Percentiles rank a stretch among this genome's conserved stretches.
These are phyloP conservation scores for Leptomonas pyrrhocoris DNA, from an alignment of 208 protist species.

Conservation along the genomic window DNA sequence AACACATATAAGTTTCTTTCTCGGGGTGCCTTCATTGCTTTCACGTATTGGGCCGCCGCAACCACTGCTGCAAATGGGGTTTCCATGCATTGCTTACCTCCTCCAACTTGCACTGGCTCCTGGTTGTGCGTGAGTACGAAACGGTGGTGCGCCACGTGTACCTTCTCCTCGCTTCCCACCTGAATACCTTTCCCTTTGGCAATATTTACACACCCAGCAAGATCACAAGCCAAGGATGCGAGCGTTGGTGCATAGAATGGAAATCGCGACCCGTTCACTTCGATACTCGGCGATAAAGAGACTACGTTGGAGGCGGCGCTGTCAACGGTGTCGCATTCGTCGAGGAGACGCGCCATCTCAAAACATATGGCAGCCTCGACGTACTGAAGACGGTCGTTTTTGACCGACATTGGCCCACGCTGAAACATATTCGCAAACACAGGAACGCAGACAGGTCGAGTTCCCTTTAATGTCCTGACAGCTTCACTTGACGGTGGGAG, in stretches of 20 bases:
- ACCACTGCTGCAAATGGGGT: constrained; percentile 45
- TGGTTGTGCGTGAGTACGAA: constrained; percentile 70
- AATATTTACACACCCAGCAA: constrained; percentile 63
- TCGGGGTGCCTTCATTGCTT: constrained; percentile 55
- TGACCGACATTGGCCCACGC: constrained; percentile 34
- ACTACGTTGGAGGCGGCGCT: constrained; percentile 20
- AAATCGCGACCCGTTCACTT: constrained; percentile 79
- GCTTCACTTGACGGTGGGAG: constrained; percentile 50
- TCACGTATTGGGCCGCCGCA: constrained; percentile 53
- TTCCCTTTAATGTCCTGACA: constrained; percentile 47
- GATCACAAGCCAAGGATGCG: constrained; percentile 66
- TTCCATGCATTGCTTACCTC: constrained; percentile 55
- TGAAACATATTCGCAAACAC: constrained; percentile 69
- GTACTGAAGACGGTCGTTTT: constrained; percentile 67
- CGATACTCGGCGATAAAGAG: constrained; percentile 56
- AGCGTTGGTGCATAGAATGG: constrained; percentile 78
- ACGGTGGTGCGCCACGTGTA: constrained; percentile 31
- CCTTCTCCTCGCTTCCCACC: constrained; percentile 22
- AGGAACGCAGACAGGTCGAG: constrained; percentile 60
- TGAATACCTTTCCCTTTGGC: constrained; percentile 40
- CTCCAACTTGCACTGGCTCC: constrained; percentile 74
- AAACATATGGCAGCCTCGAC: constrained; percentile 70
- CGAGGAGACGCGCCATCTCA: constrained; percentile 32
- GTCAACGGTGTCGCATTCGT: constrained; percentile 28
- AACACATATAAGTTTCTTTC: constrained; percentile 60